Base-by-base conservation (phyloP, 768 basidiomycete species). In the Clitopilus hobsonii region DNA sequence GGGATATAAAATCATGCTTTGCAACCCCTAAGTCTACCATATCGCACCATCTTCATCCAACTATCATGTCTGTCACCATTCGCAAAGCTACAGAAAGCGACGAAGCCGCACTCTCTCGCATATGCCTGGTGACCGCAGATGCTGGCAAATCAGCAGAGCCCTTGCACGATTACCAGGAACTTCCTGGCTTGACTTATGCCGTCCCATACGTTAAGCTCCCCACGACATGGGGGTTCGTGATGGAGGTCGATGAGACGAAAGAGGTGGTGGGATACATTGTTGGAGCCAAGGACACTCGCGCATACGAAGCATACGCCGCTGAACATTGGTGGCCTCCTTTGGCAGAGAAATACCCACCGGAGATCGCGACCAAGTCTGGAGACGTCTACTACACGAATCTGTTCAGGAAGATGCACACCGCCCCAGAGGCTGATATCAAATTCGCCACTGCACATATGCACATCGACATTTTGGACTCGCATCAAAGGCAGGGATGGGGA, bases 371-470 rank as follows among this genome's bases (percentile, higher is more conserved):
- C 61, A 79, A 71, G 61, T 67, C 71, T 1, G 74, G 63, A 7
- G 86, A 88, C 63, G 66, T 68, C 49, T 62, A 56, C 29, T 81
- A 78, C 59, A 68, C 71, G 47, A 69, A 69, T n/a, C 60, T 76
- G 47, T 63, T 80, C 22, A 66, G 69, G 50, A 70, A 76, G 18
- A 76, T 75, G 71, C 62, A 71, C 30, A 70, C 66, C 7, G 78
- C 82, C 0, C 67, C 79, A 14, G 78, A 81, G 7, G 74, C 78
- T n/a, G 79, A 78, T 58, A 71, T 89, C 56, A 69, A 74, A 4
- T 88, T 86, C 63, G 84, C 88, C 16, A 79, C 83, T 10, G 89
- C 89, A 7, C 88, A 91, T 67, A 59, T 91, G 60, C 89, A 92
- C 65, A 84, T 91, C 62, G 73, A 92, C 59, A 81, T 91, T 54